These are phyloP conservation scores for Plectosphaerella sp. DNA, from an alignment of 2,329 filamentous ascomycete species.

Conservation along the genomic window DNA sequence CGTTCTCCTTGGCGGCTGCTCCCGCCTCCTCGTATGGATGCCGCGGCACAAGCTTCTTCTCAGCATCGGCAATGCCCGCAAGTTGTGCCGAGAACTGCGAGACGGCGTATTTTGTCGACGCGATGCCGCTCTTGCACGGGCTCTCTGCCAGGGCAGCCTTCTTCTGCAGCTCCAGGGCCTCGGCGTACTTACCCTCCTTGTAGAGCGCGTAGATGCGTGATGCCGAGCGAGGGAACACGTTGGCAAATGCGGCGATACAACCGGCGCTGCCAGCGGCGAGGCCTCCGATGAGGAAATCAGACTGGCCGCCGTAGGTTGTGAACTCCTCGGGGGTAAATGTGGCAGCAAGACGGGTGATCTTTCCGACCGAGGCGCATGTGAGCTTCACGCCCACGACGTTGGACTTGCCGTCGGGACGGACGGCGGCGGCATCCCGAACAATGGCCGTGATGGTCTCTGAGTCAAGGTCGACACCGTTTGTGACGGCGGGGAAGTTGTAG, in stretches of 20 bases:
- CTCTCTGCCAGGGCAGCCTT: constrained; percentile 48
- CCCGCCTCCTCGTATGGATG: constrained; percentile 10
- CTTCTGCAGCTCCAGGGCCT: constrained; percentile 44
- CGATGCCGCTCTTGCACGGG: constrained; percentile 55
- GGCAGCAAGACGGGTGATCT: constrained; percentile 57
- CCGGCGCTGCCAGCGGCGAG: constrained; percentile 55
- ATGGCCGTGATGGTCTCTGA: constrained; percentile 55
- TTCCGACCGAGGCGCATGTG: constrained; percentile 71
- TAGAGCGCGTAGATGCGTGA: constrained; percentile 45
- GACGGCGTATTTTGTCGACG: constrained; percentile 57
- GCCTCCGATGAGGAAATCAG: constrained; percentile 64
- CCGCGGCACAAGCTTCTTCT: constrained; percentile 7
- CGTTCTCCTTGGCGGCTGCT: constrained; percentile 1
- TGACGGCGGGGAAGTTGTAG: constrained; percentile 69
- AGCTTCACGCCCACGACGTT: constrained; percentile 70
- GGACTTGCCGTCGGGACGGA: constrained; percentile 12
- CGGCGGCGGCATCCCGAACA: constrained; percentile 46
- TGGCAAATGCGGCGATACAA: constrained; percentile 59
- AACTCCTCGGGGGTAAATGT: constrained; percentile 52
- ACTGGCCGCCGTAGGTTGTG: constrained; percentile 67
- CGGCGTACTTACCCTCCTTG: constrained; percentile 36
- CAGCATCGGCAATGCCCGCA: constrained; percentile 10
- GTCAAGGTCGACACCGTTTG: constrained; percentile 62
- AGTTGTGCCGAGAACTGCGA: constrained; percentile 5
- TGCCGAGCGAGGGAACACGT: constrained; percentile 50